Percentiles rank a stretch among this genome's conserved stretches.
These are phyloP conservation scores for Petrea volubilis DNA, from an alignment of 257 asterid species.

Conservation along the genomic window DNA sequence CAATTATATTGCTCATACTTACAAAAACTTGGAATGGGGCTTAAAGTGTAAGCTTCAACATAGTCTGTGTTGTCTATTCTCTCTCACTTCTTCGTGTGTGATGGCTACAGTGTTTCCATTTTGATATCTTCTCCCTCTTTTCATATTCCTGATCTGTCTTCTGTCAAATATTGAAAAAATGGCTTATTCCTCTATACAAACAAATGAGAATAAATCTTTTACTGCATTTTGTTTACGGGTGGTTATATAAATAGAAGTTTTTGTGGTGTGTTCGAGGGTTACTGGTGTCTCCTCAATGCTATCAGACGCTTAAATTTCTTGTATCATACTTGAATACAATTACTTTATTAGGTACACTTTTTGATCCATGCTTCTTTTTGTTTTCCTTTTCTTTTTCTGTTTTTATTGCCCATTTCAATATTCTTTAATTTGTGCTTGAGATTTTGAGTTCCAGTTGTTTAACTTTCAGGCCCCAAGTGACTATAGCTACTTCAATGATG, in stretches of 20 bases:
- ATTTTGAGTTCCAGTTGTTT: conserved; percentile 25
- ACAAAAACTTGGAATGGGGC: conserved; percentile 60
- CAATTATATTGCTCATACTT: conserved; percentile 47
- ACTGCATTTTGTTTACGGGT: background rate
- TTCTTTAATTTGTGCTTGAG: background rate
- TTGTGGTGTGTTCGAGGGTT: background rate
- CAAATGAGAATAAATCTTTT: background rate
- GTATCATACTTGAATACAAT: background rate
- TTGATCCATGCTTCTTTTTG: too few relatives aligned
- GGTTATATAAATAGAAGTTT: background rate
- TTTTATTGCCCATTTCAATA: background rate
- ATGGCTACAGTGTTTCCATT: background rate
- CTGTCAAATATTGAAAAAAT: background rate
- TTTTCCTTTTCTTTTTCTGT: background rate
- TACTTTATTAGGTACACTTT: background rate
- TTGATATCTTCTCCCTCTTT: background rate
- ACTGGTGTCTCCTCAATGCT: background rate
- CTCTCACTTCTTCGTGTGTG: conserved; percentile 3
- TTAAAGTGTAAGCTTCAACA: conserved; percentile 54
- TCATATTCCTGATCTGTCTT: background rate
- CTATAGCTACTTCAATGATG: conserved; percentile 60
- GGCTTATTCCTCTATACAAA: background rate
- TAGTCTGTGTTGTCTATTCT: conserved; percentile 1
- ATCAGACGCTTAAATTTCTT: too few relatives aligned
- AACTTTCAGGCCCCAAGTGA: conserved; percentile 57